Percentiles rank a stretch among this genome's conserved stretches.
Conservation (phyloP, 495 filamentous ascomycete species). For the Lichenothelia convexa region DNA sequence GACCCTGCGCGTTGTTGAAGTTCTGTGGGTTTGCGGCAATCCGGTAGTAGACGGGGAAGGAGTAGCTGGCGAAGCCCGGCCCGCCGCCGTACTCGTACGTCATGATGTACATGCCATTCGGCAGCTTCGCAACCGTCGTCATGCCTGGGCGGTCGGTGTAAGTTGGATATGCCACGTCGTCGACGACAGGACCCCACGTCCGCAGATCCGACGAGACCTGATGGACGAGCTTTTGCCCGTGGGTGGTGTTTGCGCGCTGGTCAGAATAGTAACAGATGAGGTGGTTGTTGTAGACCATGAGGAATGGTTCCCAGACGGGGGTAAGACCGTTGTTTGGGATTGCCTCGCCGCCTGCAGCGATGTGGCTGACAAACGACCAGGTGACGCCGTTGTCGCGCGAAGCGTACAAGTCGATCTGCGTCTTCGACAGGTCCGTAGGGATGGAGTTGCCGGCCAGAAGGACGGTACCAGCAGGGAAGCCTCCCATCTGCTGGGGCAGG, state of each 20-base stretch:
- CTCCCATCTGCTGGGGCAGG: conserved; percentile 35
- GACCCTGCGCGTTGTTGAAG: conserved; percentile 27
- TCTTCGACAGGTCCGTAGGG: conserved; percentile 39
- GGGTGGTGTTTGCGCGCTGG: conserved; percentile 40
- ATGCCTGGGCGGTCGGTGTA: conserved; percentile 53
- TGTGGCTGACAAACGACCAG: conserved; percentile 48
- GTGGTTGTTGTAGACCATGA: conserved; percentile 34
- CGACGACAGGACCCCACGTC: conserved; percentile 37
- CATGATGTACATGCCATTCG: conserved; percentile 41
- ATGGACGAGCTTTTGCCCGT: conserved; percentile 51
- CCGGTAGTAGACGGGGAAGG: conserved; percentile 44
- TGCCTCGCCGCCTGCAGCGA: conserved; percentile 44
- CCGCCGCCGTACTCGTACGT: conserved; percentile 44
- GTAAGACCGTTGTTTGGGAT: conserved; percentile 42
- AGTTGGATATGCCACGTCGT: conserved; percentile 39
- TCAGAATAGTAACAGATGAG: conserved; percentile 52
- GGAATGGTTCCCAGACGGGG: conserved; percentile 54
- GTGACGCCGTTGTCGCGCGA: conserved; percentile 34
- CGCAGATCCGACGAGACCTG: conserved; percentile 37
- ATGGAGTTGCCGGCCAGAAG: conserved; percentile 45
- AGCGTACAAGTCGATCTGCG: conserved; percentile 51
- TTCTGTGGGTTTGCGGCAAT: conserved; percentile 32
- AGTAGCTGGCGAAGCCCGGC: conserved; percentile 22
- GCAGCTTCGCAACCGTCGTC: conserved; percentile 39
- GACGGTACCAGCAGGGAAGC: conserved; percentile 38